A percentile compares a stretch with the other conserved stretches of the same genome.
Conservation (phyloP, 2,329 filamentous ascomycete species). For the Cladosporium sp. region DNA sequence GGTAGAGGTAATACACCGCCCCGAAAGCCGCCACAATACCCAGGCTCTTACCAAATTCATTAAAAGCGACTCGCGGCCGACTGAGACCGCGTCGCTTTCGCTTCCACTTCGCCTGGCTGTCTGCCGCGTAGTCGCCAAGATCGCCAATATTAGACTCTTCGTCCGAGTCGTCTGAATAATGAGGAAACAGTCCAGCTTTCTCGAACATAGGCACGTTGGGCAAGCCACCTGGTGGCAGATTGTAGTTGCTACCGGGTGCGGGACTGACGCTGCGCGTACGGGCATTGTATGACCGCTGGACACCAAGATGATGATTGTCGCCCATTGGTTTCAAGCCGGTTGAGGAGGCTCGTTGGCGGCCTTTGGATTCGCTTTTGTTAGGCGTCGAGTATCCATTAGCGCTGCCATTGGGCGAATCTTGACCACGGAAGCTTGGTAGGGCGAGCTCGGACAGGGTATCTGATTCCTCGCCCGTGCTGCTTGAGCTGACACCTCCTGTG, state of each 20-base stretch:
- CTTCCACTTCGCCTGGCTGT: slow-evolving; percentile 26
- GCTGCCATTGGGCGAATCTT: slow-evolving; percentile 14
- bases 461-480: neutral
- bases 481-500: slow-evolving; percentile 16
- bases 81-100: slow-evolving; percentile 28
- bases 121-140: slow-evolving; percentile 26
- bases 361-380: slow-evolving; percentile 21
- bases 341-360: slow-evolving; percentile 30
- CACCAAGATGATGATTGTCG: slow-evolving; percentile 23
- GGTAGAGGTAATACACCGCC: neutral
- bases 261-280: slow-evolving; percentile 39
- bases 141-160: slow-evolving; percentile 16
- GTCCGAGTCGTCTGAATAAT: slow-evolving; percentile 27
- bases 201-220: slow-evolving; percentile 34
- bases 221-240: slow-evolving; percentile 18
- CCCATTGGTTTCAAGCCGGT: slow-evolving; percentile 25
- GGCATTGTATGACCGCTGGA: slow-evolving; percentile 28
- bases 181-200: slow-evolving; percentile 39
- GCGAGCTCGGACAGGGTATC: slow-evolving; percentile 9
- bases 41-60: slow-evolving; percentile 59
- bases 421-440: slow-evolving; percentile 15
- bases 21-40: slow-evolving; percentile 49
- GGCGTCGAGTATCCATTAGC: slow-evolving; percentile 24
- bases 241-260: slow-evolving; percentile 26
- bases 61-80: slow-evolving; percentile 46